Evolutionary conservation across 805 yeast species (phyloP).

Genomic region (Trichomonascus vanleenenianus): DNA sequence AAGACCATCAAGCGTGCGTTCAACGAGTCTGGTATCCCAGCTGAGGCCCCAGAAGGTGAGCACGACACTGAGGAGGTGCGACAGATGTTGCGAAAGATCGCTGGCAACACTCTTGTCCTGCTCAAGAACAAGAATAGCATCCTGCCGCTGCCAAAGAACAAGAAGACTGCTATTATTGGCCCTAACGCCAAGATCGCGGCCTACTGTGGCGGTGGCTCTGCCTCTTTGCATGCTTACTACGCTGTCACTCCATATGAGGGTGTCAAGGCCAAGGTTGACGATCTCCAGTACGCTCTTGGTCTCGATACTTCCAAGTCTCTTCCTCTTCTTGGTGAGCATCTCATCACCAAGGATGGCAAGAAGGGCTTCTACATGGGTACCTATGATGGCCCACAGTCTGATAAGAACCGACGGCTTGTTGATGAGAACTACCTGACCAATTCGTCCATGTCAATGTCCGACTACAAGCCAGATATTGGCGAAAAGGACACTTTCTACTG

Average conservation of each 20-base stretch:
- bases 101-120: conserved; percentile 45
- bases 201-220: conserved; percentile 58
- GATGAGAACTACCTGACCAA: conserved; percentile 8
- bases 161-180: conserved; percentile 46
- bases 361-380: conserved; percentile 9
- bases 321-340: conserved; percentile 27
- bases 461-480: conserved; percentile 8
- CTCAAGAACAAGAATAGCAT: conserved; percentile 43
- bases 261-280: conserved; percentile 3
- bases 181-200: conserved; percentile 46
- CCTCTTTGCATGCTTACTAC: conserved; percentile 42
- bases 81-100: conserved; percentile 35
- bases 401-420: conserved; percentile 7
- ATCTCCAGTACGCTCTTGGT: conserved; percentile 12
- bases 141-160: conserved; percentile 40
- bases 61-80: conserved; percentile 43
- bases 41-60: conserved; percentile 32
- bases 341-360: conserved; percentile 9
- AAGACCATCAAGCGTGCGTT: conserved; percentile 39
- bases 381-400: conserved; percentile 5
- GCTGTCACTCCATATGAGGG: conserved; percentile 25
- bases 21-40: conserved; percentile 37
- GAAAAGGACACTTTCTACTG: conserved; percentile 30
- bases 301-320: conserved; percentile 32
- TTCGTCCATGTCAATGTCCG: conserved; percentile 14